phyloP scores from a whole-genome alignment of 805 yeast species.

The Torulaspora microellipsoides region DNA sequence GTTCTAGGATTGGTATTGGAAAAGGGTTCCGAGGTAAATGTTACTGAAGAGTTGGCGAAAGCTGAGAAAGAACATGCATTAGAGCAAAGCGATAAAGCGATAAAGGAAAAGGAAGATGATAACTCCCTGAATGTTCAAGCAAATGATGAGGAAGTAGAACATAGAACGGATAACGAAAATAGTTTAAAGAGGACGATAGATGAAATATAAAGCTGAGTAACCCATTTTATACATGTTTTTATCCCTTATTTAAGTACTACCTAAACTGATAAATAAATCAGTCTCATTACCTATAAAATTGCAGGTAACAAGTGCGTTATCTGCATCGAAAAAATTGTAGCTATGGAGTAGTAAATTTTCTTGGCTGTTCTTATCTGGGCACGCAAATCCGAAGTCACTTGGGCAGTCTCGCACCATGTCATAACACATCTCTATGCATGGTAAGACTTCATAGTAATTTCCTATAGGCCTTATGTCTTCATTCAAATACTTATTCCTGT shows the following conservation, averaged over 20 bases:
- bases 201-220: not conserved
- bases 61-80: conserved; percentile 26
- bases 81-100: conserved; percentile 4
- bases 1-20: conserved; percentile 54
- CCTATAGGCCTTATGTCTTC: conserved; percentile 48
- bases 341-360: conserved; percentile 26
- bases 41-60: conserved; percentile 37
- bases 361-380: conserved; percentile 47
- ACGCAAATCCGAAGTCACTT: conserved; percentile 62
- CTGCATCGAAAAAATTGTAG: conserved; percentile 25
- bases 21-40: conserved; percentile 39
- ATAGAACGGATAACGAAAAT: too few species aligned
- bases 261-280: conserved; percentile 8
- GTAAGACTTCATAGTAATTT: conserved; percentile 73
- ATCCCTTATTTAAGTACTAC: not conserved
- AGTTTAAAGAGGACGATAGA: conserved; percentile 15
- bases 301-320: conserved; percentile 35
- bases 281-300: conserved; percentile 37
- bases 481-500: conserved; percentile 60
- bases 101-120: conserved; percentile 5
- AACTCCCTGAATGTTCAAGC: not conserved
- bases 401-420: conserved; percentile 83
- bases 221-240: not conserved
- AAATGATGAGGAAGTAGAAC: not conserved
- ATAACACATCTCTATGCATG: conserved; percentile 79